These are phyloP conservation scores for Pilatotrama ljubarskyi DNA, from an alignment of 768 basidiomycete species.

Conservation along the genomic window DNA sequence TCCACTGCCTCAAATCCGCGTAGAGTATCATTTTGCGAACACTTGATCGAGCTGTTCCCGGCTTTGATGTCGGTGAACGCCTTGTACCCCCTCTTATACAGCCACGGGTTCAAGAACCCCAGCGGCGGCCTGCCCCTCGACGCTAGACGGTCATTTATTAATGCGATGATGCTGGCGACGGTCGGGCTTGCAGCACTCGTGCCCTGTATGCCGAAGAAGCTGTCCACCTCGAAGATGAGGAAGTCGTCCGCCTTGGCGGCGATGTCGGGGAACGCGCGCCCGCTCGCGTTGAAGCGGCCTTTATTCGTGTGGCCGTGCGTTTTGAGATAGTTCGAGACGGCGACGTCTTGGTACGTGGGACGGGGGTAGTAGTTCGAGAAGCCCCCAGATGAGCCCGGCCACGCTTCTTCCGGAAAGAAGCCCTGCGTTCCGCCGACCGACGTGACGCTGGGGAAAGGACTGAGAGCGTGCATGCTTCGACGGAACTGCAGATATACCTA, in stretches of 20 bases:
- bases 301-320: constrained; percentile 28
- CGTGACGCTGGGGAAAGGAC: constrained; percentile 28
- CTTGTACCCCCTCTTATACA: constrained; percentile 26
- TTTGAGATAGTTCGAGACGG: constrained; percentile 38
- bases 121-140: constrained; percentile 29
- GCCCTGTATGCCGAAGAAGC: constrained; percentile 39
- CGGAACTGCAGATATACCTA: constrained; percentile 7
- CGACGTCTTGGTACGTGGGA: constrained; percentile 39
- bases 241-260: constrained; percentile 39
- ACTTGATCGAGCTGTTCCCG: constrained; percentile 25
- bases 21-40: constrained; percentile 25
- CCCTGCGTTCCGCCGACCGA: constrained; percentile 37
- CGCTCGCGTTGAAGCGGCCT: constrained; percentile 35
- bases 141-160: constrained; percentile 43
- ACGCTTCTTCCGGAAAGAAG: constrained; percentile 36
- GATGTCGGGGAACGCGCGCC: constrained; percentile 50
- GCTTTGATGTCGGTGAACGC: constrained; percentile 29
- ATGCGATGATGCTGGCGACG: constrained; percentile 60
- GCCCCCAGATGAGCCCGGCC: constrained; percentile 36
- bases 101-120: constrained; percentile 39
- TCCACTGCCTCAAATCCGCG: constrained; percentile 33
- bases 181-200: constrained; percentile 66
- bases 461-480: background rate
- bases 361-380: constrained; percentile 37
- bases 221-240: constrained; percentile 22